Evolutionary conservation across 148 eudicot genomes (phyloP).

Genomic region (Vaccinium myrtillus): DNA sequence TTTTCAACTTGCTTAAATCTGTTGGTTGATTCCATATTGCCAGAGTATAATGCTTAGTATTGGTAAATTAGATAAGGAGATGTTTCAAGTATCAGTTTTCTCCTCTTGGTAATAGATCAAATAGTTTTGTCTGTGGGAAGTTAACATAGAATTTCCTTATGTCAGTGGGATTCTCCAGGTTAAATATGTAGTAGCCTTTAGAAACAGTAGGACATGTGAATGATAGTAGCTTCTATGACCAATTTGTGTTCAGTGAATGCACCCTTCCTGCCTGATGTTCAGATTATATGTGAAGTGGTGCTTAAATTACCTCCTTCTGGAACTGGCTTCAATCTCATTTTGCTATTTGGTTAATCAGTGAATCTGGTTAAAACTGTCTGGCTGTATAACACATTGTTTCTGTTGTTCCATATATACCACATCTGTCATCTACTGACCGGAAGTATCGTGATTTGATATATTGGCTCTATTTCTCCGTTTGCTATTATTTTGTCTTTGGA

Average conservation of each 20-base stretch:
- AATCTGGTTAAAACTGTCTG: not conserved
- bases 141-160: not conserved
- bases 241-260: not conserved
- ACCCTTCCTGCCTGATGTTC: not conserved
- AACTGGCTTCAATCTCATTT: slow-evolving; percentile 13
- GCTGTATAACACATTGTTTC: not conserved
- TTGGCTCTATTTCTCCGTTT: not conserved
- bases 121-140: not conserved
- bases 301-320: not conserved
- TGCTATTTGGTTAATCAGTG: not conserved
- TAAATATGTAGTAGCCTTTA: not conserved
- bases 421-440: not conserved
- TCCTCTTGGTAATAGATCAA: not conserved
- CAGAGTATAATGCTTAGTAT: not conserved
- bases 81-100: not conserved
- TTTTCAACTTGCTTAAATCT: not conserved
- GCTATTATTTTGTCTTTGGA: not conserved
- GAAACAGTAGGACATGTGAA: not conserved
- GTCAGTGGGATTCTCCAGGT: not conserved
- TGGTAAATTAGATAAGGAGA: not conserved
- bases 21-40: not conserved
- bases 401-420: not conserved
- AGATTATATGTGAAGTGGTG: not conserved
- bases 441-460: not conserved
- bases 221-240: not conserved